Conservation (phyloP, 225 moss, liverwort and hornwort species). For the Straminergon stramineum region DNA sequence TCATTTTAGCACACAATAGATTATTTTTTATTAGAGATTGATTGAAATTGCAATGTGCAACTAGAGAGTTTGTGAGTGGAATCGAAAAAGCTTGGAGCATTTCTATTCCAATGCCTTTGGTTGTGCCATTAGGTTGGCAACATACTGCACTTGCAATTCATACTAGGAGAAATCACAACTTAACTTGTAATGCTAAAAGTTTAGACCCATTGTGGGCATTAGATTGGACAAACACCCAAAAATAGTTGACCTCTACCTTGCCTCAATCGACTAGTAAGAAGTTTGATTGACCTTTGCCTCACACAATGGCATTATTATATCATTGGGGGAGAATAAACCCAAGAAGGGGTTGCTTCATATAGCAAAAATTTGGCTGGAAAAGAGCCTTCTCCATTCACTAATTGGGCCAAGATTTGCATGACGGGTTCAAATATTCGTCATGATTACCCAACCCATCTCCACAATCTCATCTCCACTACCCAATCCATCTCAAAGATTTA, state of each 20-base stretch:
- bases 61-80: not conserved
- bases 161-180: not conserved
- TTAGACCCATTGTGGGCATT: not conserved
- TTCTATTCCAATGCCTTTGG: not conserved
- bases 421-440: too few species aligned
- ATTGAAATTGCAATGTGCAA: not conserved
- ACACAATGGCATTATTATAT: too few species aligned
- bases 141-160: not conserved
- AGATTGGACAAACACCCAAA: not conserved
- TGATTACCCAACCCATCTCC: too few species aligned
- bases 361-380: too few species aligned
- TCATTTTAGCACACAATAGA: accelerated
- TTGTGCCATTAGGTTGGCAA: not conserved
- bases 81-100: not conserved
- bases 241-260: not conserved
- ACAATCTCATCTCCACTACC: too few species aligned
- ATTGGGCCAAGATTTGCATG: too few species aligned
- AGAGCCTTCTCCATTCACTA: too few species aligned
- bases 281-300: not conserved
- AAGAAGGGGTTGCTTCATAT: too few species aligned
- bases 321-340: too few species aligned
- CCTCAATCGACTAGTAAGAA: accelerated
- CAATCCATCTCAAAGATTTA: too few species aligned
- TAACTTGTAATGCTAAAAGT: not conserved
- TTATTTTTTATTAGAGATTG: not conserved